A percentile compares a stretch with the other conserved stretches of the same genome.
phyloP scores from a whole-genome alignment of 352 stramenopile species.

The Blastocystis sp. region DNA sequence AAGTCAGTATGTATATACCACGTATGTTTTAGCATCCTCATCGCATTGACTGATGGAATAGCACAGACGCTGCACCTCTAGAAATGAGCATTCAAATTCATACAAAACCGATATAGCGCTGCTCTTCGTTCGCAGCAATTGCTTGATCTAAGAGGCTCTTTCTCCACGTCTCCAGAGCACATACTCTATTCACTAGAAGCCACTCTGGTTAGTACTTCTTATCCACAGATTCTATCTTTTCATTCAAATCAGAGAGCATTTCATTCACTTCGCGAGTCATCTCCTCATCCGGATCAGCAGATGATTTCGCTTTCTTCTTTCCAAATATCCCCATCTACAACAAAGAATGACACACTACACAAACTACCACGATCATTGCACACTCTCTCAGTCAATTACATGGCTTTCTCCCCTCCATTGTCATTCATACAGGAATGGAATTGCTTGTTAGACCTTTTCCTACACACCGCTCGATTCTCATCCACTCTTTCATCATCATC shows the following conservation, averaged over 20 bases:
- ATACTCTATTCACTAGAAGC: neutral
- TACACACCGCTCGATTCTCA: neutral
- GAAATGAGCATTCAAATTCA: neutral
- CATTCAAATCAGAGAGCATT: neutral
- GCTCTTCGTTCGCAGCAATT: neutral
- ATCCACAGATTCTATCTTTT: neutral
- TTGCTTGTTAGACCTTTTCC: too few relatives aligned
- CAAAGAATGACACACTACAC: neutral
- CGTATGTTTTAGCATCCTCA: slow-evolving; percentile 12
- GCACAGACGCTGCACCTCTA: neutral
- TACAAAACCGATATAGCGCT: neutral
- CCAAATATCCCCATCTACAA: neutral
- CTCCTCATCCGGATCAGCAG: neutral
- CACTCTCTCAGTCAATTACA: too few relatives aligned
- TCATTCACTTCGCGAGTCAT: neutral
- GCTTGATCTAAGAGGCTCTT: neutral
- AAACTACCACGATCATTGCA: too few relatives aligned
- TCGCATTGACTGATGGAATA: slow-evolving; percentile 2
- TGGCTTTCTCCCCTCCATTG: too few relatives aligned
- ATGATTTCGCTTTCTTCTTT: neutral
- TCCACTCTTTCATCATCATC: neutral
- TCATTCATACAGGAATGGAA: too few relatives aligned
- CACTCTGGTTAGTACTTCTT: neutral
- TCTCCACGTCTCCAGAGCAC: neutral
- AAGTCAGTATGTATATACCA: neutral